These are phyloP conservation scores for Kwoniella dejecticola DNA, from an alignment of 768 basidiomycete genomes.

Conservation along the genomic window DNA sequence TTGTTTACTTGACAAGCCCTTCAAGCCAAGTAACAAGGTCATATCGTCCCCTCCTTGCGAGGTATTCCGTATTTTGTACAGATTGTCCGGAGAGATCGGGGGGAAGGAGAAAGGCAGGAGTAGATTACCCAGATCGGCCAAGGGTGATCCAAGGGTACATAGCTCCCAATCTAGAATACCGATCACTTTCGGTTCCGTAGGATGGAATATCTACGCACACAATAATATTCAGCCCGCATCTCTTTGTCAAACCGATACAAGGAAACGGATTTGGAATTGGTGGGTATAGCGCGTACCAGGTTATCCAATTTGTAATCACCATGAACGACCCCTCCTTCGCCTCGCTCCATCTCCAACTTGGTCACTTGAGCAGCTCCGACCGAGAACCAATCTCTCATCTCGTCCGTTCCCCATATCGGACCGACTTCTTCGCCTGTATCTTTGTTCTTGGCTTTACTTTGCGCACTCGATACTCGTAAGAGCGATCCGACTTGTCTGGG, in stretches of 20 bases:
- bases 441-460: slow-evolving; percentile 69
- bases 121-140: slow-evolving; percentile 88
- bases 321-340: slow-evolving; percentile 75
- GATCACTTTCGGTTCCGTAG: slow-evolving; percentile 85
- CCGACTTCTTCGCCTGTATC: slow-evolving; percentile 65
- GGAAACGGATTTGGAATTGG: neutral
- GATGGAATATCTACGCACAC: slow-evolving; percentile 76
- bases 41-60: slow-evolving; percentile 56
- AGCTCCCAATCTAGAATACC: slow-evolving; percentile 98
- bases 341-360: slow-evolving; percentile 68
- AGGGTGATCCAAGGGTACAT: slow-evolving; percentile 89
- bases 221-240: too few relatives aligned
- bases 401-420: slow-evolving; percentile 72
- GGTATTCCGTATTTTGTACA: neutral
- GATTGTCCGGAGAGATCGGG: slow-evolving; percentile 37
- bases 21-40: slow-evolving; percentile 64
- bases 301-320: slow-evolving; percentile 99
- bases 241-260: neutral
- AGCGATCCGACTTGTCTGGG: slow-evolving; percentile 91
- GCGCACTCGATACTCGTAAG: slow-evolving; percentile 74
- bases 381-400: slow-evolving; percentile 75
- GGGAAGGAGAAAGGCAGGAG: slow-evolving; percentile 73
- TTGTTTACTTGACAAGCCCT: slow-evolving; percentile 61
- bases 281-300: slow-evolving; percentile 60
- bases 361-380: slow-evolving; percentile 63